Conservation (phyloP, 352 stramenopile genomes). For the Pythium periplocum region DNA sequence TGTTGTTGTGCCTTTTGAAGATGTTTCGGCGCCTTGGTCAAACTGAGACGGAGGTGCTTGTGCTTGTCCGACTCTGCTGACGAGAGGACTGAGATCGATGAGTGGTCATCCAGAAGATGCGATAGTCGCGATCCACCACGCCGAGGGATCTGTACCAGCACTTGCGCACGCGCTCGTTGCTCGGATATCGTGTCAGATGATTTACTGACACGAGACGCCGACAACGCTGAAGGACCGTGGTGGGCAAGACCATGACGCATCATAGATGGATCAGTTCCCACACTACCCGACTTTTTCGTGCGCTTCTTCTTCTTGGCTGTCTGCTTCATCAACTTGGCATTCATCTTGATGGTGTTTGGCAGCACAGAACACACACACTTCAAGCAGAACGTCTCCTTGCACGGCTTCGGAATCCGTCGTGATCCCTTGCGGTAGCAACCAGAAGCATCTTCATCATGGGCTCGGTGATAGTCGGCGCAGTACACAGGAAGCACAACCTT, state of each 20-base stretch:
- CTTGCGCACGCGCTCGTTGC: background rate
- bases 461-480: slow-evolving; percentile 55
- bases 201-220: background rate
- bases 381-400: slow-evolving; percentile 73
- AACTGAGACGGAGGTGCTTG: slow-evolving; percentile 52
- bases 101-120: slow-evolving; percentile 17
- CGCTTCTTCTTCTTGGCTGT: slow-evolving; percentile 52
- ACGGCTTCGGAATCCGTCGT: slow-evolving; percentile 23
- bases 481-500: slow-evolving; percentile 71
- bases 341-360: slow-evolving; percentile 52
- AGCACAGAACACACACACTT: slow-evolving; percentile 68
- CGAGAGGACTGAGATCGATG: slow-evolving; percentile 64
- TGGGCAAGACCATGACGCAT: slow-evolving; percentile 9
- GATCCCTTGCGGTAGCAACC: background rate
- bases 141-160: slow-evolving; percentile 15
- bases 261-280: slow-evolving; percentile 17
- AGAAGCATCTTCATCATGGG: slow-evolving; percentile 16
- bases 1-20: background rate
- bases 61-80: slow-evolving; percentile 68
- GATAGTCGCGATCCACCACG: background rate
- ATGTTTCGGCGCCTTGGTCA: slow-evolving; percentile 25
- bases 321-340: slow-evolving; percentile 57
- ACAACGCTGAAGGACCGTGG: slow-evolving; percentile 1
- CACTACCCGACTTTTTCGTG: slow-evolving; percentile 17
- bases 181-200: too few species aligned